Evolutionary conservation across 2,329 filamentous ascomycete genomes (phyloP), one percentile per base, ranked within the genome.

Genomic region (Zasmidium angulare): DNA sequence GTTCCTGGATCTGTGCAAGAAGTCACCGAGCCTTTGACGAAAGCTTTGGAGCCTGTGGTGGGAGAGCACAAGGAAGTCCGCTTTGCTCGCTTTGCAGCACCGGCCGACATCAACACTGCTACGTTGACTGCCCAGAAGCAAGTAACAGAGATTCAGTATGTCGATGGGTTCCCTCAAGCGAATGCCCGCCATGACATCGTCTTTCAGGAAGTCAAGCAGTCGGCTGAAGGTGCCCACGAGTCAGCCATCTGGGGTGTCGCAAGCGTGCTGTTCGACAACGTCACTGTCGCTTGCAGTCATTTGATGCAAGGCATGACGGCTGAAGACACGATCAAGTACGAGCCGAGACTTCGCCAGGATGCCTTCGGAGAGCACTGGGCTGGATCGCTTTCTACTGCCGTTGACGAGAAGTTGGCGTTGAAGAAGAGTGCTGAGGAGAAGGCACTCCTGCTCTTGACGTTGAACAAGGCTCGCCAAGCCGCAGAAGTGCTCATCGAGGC

Each of bases 201-300:
- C 1, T 81, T 87, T 59, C 78, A 78, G 17, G 74, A 81, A 10
- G 78, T 86, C 57, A 54, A 59, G 9, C 50, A 51, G 9, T 58
- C 59, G 1, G 26, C 60, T 9, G 56, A 71, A 55, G 76, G 76
- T 14, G 60, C 63, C 20, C 85, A 91, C 58, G 91, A 96, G 75
- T 85, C 86, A 69, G 81, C 86, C 14, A 86, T 95, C 0, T 99
- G 96, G 95, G 84, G 91, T 61, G 81, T 99, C 36, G 88, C 91
- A 1, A 89, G 90, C 58, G 87, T 97, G 40, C 82, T 99, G 2
- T 99, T 96, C 70, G 92, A 96, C 65, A 81, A 86, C n/a, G 63
- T 86, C 11, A 66, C 70, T 3, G 56, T 71, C 14, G 64, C 61
- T 11, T 67, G 62, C 43, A 55, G 60, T 6, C 59, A 70, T 7